Evolutionary conservation across 192 early-diverging fungal genomes (phyloP).

Genomic region (Coemansia pectinata): DNA sequence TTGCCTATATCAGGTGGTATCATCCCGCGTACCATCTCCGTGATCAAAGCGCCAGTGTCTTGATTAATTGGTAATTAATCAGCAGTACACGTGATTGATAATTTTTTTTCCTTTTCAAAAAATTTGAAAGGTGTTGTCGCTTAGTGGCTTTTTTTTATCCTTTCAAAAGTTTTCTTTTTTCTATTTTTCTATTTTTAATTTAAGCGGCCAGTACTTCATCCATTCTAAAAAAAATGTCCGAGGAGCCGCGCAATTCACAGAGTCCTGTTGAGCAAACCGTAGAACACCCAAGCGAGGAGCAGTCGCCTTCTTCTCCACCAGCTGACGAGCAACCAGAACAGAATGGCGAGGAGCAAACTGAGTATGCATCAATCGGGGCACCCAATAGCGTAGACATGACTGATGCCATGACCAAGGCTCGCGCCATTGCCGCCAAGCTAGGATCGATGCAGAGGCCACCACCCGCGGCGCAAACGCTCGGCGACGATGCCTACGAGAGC

Average conservation of each 20-base stretch:
- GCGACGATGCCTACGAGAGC: background rate
- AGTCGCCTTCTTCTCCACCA: background rate
- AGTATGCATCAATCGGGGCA: background rate
- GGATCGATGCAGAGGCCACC: constrained; percentile 37
- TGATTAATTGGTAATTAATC: background rate
- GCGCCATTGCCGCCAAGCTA: constrained; percentile 75
- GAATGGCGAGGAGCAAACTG: background rate
- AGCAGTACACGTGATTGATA: background rate
- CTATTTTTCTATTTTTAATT: constrained; percentile 7
- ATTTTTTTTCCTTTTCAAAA: background rate
- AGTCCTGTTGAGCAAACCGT: background rate
- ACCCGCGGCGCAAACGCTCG: constrained; percentile 5
- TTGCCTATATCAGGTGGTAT: constrained; percentile 91
- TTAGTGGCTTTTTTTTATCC: background rate
- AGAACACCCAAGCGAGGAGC: background rate
- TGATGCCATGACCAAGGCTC: constrained; percentile 71
- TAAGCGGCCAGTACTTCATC: background rate
- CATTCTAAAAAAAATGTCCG: constrained; percentile 8
- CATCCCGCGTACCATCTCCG: constrained; percentile 58
- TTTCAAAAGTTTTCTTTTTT: background rate
- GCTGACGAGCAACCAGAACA: background rate
- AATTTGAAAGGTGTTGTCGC: background rate
- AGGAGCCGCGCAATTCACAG: constrained; percentile 5
- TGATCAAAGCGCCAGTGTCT: background rate
- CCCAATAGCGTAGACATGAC: constrained; percentile 57